These are phyloP conservation scores for Trichomonas vaginalis DNA, from an alignment of 208 protist species.

Conservation along the genomic window DNA sequence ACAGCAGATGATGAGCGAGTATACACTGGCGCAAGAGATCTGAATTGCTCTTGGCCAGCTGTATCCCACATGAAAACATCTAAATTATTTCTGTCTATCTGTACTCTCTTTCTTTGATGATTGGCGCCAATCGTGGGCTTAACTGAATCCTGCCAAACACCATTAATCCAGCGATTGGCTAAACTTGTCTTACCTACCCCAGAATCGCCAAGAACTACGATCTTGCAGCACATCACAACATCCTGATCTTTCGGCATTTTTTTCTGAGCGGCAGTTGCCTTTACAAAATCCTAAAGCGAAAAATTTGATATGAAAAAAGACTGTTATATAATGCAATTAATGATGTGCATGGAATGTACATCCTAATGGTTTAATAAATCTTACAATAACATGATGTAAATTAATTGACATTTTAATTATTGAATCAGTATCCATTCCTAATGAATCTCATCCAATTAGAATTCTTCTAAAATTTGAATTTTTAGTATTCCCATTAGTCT, in stretches of 20 bases:
- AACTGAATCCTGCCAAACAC: not conserved
- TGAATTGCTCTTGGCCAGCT: not conserved
- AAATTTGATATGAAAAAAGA: too few relatives aligned
- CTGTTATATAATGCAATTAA: too few relatives aligned
- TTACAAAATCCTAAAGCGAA: too few relatives aligned
- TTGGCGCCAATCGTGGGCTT: not conserved
- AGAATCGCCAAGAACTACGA: not conserved
- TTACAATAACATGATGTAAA: too few relatives aligned
- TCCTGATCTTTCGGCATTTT: not conserved
- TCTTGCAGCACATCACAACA: not conserved
- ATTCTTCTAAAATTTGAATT: too few relatives aligned
- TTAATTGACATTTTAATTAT: too few relatives aligned
- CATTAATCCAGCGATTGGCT: not conserved
- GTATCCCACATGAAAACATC: not conserved
- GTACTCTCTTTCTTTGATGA: not conserved
- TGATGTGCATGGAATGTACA: too few relatives aligned
- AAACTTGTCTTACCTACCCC: not conserved
- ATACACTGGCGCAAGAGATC: not conserved
- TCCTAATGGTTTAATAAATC: too few relatives aligned
- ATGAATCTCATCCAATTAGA: too few relatives aligned
- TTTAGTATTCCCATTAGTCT: too few relatives aligned
- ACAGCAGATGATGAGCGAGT: not conserved
- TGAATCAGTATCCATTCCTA: too few relatives aligned
- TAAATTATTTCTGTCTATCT: not conserved
- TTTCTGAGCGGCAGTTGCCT: too few relatives aligned